Conservation (phyloP, 106 monocot species). For the Dendrobium huoshanense region DNA sequence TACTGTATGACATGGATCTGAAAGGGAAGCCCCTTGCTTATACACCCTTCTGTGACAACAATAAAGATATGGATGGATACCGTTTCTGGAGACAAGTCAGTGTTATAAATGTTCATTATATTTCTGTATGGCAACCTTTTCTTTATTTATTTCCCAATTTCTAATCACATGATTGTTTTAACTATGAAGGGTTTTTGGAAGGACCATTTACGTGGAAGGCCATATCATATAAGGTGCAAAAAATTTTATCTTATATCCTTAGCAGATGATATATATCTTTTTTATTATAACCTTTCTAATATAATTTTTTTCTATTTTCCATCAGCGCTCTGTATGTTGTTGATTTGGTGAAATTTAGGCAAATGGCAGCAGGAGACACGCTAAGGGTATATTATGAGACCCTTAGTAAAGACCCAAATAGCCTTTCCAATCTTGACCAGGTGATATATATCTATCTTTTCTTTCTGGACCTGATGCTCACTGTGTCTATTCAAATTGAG, state of each 20-base stretch:
- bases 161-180: slow-evolving; percentile 10
- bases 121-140: background rate
- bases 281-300: background rate
- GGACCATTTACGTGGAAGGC: slow-evolving; percentile 87
- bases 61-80: slow-evolving; percentile 98
- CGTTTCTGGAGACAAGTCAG: slow-evolving; percentile 95
- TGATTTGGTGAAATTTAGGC: slow-evolving; percentile 91
- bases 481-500: background rate
- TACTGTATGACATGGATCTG: slow-evolving; percentile 95
- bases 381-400: slow-evolving; percentile 88
- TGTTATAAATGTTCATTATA: slow-evolving; percentile 1
- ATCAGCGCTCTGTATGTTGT: slow-evolving; percentile 97
- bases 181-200: slow-evolving; percentile 87
- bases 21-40: slow-evolving; percentile 95
- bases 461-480: background rate
- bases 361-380: slow-evolving; percentile 89
- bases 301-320: background rate
- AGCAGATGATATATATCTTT: background rate
- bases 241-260: background rate
- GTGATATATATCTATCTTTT: slow-evolving; percentile 20
- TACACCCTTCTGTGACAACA: slow-evolving; percentile 99
- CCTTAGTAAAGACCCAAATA: slow-evolving; percentile 98
- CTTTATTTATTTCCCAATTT: background rate
- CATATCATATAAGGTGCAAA: slow-evolving; percentile 93
- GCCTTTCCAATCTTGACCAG: slow-evolving; percentile 99